Conservation (phyloP, 306 rosid species). For the Cotoneaster glaucophyllus region DNA sequence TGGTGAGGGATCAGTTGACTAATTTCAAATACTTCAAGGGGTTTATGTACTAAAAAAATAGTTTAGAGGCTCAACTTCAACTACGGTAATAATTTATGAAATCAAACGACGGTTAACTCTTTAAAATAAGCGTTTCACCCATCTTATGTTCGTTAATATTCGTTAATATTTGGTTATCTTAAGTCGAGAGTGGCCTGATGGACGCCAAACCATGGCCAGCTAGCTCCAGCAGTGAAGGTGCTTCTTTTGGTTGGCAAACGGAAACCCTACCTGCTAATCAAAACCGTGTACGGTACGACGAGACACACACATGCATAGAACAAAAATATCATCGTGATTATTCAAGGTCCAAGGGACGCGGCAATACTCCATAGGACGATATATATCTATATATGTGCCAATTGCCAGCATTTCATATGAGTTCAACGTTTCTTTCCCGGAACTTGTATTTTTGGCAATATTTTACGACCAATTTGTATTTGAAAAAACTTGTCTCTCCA, state of each 20-base stretch:
- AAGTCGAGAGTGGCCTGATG: not conserved
- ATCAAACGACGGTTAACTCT: too few species aligned
- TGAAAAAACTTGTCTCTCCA: too few species aligned
- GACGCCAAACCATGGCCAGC: not conserved
- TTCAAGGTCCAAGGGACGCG: not conserved
- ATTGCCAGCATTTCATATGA: not conserved
- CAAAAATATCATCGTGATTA: not conserved
- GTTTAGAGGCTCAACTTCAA: too few species aligned
- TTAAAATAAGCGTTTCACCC: too few species aligned
- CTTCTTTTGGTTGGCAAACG: not conserved
- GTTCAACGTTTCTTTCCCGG: not conserved
- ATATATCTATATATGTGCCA: not conserved
- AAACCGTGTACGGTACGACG: not conserved
- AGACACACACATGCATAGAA: not conserved
- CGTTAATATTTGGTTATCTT: too few species aligned
- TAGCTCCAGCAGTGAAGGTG: not conserved
- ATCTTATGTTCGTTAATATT: too few species aligned
- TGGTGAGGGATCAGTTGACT: too few species aligned
- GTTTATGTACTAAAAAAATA: too few species aligned
- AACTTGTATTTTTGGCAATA: not conserved
- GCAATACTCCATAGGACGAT: not conserved
- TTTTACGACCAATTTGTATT: too few species aligned
- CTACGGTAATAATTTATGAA: too few species aligned
- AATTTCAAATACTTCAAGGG: too few species aligned
- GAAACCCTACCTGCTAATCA: not conserved